These are phyloP conservation scores for Hortiboletus flavorubellus DNA, from an alignment of 768 basidiomycete genomes.

Conservation along the genomic window DNA sequence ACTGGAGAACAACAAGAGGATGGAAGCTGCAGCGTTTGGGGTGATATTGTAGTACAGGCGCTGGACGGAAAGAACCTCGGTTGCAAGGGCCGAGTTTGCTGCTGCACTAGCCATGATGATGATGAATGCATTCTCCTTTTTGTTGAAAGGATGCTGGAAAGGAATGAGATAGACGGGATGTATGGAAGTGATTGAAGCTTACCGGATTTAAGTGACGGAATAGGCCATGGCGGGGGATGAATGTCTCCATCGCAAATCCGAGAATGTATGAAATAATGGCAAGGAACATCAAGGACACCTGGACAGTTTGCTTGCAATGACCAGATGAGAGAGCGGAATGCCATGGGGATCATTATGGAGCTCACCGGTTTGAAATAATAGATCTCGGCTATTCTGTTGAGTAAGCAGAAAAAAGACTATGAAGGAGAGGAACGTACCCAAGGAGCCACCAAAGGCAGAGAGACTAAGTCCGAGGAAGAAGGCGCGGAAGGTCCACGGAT, in stretches of 20 bases:
- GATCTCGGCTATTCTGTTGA: conserved; percentile 42
- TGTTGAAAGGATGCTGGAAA: conserved; percentile 54
- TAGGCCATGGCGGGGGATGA: conserved; percentile 44
- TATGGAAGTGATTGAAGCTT: neutral
- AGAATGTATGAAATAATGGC: conserved; percentile 49
- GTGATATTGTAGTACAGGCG: conserved; percentile 51
- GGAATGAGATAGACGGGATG: neutral
- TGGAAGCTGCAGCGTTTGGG: conserved; percentile 43
- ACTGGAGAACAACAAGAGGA: conserved; percentile 39
- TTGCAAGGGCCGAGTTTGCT: conserved; percentile 50
- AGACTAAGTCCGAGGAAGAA: conserved; percentile 54
- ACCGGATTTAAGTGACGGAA: conserved; percentile 52
- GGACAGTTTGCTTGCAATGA: conserved; percentile 43
- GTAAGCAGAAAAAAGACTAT: neutral
- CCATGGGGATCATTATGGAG: neutral
- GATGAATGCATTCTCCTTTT: conserved; percentile 57
- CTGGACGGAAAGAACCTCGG: conserved; percentile 53
- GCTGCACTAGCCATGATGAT: conserved; percentile 57
- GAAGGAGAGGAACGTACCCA: conserved; percentile 33
- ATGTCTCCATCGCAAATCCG: conserved; percentile 44
- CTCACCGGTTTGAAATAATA: conserved; percentile 59
- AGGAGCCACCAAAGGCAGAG: conserved; percentile 48
- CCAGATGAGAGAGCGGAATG: conserved; percentile 2
- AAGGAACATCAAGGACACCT: conserved; percentile 52
- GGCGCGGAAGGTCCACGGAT: conserved; percentile 39